Evolutionary conservation across 2,329 filamentous ascomycete species (phyloP).

Genomic region (Fusarium buharicum): DNA sequence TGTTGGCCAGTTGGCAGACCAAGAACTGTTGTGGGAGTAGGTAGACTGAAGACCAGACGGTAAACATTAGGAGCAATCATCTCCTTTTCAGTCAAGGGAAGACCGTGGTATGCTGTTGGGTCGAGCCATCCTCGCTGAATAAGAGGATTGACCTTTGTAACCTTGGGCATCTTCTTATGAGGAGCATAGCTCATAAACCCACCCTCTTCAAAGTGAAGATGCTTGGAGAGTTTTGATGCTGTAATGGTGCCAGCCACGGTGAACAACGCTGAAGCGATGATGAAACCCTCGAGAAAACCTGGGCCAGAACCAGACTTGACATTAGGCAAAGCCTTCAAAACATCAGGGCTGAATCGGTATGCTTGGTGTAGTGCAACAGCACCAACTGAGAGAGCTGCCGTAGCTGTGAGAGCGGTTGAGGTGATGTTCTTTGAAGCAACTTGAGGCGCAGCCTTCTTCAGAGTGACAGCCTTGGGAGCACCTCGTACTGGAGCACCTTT

Average conservation of each 20-base stretch:
- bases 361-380: constrained; percentile 26
- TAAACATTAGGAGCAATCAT: constrained; percentile 57
- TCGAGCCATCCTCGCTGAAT: constrained; percentile 59
- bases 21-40: constrained; percentile 55
- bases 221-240: constrained; percentile 45
- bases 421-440: background rate
- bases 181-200: constrained; percentile 44
- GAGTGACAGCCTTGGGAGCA: constrained; percentile 25
- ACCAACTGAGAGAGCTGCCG: constrained; percentile 20
- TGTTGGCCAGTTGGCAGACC: constrained; percentile 68
- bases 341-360: constrained; percentile 22
- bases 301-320: constrained; percentile 20
- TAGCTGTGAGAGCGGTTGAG: constrained; percentile 15
- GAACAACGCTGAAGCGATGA: constrained; percentile 31
- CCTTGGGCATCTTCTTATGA: constrained; percentile 52
- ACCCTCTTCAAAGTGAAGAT: constrained; percentile 45
- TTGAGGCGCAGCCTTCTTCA: constrained; percentile 34
- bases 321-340: constrained; percentile 19
- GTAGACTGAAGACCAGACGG: constrained; percentile 60
- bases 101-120: constrained; percentile 57
- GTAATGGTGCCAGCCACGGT: constrained; percentile 47
- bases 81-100: constrained; percentile 57
- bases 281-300: constrained; percentile 25
- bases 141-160: constrained; percentile 46
- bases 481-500: constrained; percentile 43